phyloP scores from a whole-genome alignment of 129 eudicot genomes.

The Flaveria bidentis region DNA sequence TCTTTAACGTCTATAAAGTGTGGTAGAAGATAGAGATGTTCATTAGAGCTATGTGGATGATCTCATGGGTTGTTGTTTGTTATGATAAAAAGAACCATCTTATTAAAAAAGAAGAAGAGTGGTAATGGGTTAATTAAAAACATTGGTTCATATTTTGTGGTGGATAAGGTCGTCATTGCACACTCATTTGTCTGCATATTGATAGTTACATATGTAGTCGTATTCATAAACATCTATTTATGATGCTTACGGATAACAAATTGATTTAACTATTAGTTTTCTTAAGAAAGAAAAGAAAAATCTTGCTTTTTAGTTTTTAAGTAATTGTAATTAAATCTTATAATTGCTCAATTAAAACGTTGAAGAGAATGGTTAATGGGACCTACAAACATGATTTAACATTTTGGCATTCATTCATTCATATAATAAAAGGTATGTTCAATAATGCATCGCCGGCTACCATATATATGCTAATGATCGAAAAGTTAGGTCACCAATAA shows the following conservation, averaged over 20 bases:
- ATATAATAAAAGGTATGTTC: conserved; percentile 25
- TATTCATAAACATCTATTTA: conserved; percentile 21
- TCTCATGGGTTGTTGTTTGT: conserved; percentile 32
- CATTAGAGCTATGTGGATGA: conserved; percentile 37
- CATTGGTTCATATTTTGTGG: conserved; percentile 30
- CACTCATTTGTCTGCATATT: conserved; percentile 27
- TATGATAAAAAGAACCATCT: conserved; percentile 22
- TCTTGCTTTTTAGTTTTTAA: not conserved
- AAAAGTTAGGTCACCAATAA: conserved; percentile 61
- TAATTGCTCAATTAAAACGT: conserved; percentile 56
- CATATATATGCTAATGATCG: conserved; percentile 35
- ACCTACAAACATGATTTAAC: conserved; percentile 27
- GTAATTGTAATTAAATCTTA: not conserved
- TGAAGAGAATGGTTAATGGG: conserved; percentile 33
- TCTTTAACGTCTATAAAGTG: conserved; percentile 6
- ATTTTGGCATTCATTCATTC: conserved; percentile 11
- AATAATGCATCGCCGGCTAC: conserved; percentile 57
- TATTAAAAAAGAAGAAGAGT: conserved; percentile 3
- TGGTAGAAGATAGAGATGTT: conserved; percentile 33
- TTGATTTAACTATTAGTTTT: not conserved
- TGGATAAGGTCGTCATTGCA: conserved; percentile 39
- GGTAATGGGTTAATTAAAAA: conserved; percentile 29
- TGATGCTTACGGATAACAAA: not conserved
- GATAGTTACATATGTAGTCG: conserved; percentile 33
- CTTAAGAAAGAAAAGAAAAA: not conserved